Conservation (phyloP, 352 stramenopile species). For the Phytopythium oedochilum region DNA sequence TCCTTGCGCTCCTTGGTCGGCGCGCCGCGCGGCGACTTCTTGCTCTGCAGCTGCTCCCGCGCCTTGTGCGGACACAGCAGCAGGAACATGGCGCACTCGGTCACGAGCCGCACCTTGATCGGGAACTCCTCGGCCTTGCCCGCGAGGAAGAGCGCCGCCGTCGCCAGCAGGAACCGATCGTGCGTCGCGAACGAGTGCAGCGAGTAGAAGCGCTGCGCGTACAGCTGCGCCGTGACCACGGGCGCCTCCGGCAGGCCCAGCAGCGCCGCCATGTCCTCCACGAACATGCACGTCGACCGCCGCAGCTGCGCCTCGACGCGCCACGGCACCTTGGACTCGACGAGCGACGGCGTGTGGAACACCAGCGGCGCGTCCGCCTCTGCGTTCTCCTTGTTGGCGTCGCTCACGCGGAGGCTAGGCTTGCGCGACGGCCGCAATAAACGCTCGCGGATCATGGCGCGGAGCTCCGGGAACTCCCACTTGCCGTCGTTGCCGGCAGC, state of each 20-base stretch:
- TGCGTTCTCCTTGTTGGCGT: conserved; percentile 24
- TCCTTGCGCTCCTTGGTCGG: conserved; percentile 17
- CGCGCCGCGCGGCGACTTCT: conserved; percentile 9
- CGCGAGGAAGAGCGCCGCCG: conserved; percentile 68
- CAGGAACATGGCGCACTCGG: conserved; percentile 68
- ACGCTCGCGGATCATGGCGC: conserved; percentile 21
- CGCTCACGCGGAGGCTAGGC: neutral
- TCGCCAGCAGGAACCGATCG: conserved; percentile 76
- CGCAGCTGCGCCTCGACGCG: conserved; percentile 54
- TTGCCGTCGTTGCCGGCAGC: conserved; percentile 4
- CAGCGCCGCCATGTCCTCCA: conserved; percentile 58
- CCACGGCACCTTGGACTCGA: conserved; percentile 43
- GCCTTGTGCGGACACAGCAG: conserved; percentile 40
- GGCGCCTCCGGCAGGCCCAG: conserved; percentile 59
- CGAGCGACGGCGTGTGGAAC: conserved; percentile 48
- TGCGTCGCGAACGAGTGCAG: conserved; percentile 73
- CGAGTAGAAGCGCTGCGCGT: conserved; percentile 76
- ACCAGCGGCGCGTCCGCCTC: neutral
- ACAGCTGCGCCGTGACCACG: conserved; percentile 52
- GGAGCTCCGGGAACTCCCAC: conserved; percentile 50
- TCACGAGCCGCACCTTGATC: conserved; percentile 73
- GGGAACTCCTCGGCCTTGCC: conserved; percentile 76
- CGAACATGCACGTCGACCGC: conserved; percentile 56
- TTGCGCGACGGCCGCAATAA: neutral
- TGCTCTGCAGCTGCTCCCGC: conserved; percentile 21